Conservation (phyloP, 2,329 filamentous ascomycete genomes). For the Penicillium sp. region DNA sequence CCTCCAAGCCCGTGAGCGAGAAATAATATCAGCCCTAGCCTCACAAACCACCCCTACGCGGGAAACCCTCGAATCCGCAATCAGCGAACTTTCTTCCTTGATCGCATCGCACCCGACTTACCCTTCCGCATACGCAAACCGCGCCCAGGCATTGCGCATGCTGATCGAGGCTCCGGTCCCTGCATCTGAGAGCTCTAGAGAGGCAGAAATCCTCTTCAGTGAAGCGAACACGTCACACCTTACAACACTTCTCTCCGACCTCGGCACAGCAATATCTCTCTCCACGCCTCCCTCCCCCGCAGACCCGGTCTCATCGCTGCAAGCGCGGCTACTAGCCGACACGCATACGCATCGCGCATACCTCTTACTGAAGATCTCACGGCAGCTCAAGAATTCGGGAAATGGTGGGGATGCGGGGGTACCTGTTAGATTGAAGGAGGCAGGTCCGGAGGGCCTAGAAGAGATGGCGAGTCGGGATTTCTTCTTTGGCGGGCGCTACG, state of each 20-base stretch:
- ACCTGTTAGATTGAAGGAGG: not conserved
- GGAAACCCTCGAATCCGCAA: conserved; percentile 36
- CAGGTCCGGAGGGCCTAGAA: conserved; percentile 50
- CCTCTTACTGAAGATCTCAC: conserved; percentile 40
- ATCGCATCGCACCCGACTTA: conserved; percentile 53
- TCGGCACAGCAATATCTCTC: conserved; percentile 52
- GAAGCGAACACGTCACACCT: conserved; percentile 5
- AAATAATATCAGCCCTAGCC: conserved; percentile 45
- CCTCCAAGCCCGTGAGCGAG: conserved; percentile 46
- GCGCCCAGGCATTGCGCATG: conserved; percentile 56
- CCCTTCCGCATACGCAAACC: conserved; percentile 60
- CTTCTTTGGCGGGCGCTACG: conserved; percentile 58
- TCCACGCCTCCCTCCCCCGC: conserved; percentile 46
- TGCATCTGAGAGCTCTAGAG: conserved; percentile 28
- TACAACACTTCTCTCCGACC: conserved; percentile 40
- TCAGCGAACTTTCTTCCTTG: conserved; percentile 48
- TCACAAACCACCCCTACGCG: conserved; percentile 18
- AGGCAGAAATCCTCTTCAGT: not conserved
- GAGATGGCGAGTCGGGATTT: conserved; percentile 62
- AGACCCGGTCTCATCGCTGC: conserved; percentile 50
- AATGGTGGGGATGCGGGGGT: conserved; percentile 27
- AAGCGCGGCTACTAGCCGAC: conserved; percentile 57
- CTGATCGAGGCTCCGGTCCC: conserved; percentile 34
- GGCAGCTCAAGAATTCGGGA: conserved; percentile 2
- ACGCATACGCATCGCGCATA: conserved; percentile 61